Base-by-base conservation (phyloP, 2,329 filamentous ascomycete genomes). In the Orbilia ellipsospora region DNA sequence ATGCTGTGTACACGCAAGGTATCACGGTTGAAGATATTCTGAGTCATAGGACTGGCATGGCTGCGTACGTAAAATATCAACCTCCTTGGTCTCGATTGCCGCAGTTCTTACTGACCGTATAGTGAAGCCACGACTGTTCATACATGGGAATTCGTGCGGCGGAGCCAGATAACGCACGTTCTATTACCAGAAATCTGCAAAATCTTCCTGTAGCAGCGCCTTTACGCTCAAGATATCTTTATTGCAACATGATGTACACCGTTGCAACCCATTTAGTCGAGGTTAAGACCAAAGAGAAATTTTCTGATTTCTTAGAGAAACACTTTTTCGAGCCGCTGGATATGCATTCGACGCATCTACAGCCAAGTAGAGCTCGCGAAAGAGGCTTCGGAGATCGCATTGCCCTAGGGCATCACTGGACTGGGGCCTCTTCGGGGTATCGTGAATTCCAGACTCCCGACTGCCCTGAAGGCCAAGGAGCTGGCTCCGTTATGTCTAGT, bases 201-300 rank as follows among this genome's bases (percentile, higher is more conserved):
- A 45, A 45, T 45, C 42, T 45, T 16, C 12, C 12, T 3, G 16
- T 45, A 12, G 16, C 42, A 13, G 42, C 42, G 4, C 42, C 42
- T 45, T 16, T 16, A 15, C 42, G 42, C 16, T 15, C 42, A 16
- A 45, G 16, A 16, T 13, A 45, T 15, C 12, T 45, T 16, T 45
- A 45, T 45, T 15, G 16, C 42, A 45, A 45, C 16, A 45, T 45
- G 42, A 45, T 45, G 42, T 45, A 45, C 10, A 45, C 42, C 42
- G 42, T 16, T 3, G 42, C 42, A 4, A 16, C 42, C 12, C 16
- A 45, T 45, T 12, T 45, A 45, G 42, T 45, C 4, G 42, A 45
- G 16, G 16, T 4, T 2, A 45, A 45, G 13, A 45, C 42, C 42
- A 45, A 45, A 13, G 16, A 13, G 4, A 13, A 4, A 12, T 45